Base-by-base conservation (phyloP, 164 flowering plant genomes). In the Macadamia tetraphylla region DNA sequence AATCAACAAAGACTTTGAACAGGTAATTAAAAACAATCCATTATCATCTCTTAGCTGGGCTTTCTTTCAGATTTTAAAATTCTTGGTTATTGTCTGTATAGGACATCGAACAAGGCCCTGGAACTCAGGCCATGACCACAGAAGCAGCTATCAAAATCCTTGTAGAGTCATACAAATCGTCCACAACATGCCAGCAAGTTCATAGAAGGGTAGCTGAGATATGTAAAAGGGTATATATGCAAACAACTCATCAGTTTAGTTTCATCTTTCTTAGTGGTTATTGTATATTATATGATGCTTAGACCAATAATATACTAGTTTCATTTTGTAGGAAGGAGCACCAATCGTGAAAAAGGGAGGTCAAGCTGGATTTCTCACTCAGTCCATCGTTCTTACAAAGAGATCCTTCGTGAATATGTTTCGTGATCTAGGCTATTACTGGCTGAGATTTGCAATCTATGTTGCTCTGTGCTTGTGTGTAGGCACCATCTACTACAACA, bases 1-100 rank as follows among this genome's bases (percentile, higher is more conserved):
- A 9, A 85, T 91, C 64, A 91, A 91, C 83, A 84, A 70, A 18
- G 95, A 91, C 65, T 91, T 89, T 65, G 86, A 88, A 58, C 70
- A 75, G 82, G 97, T 88, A 69, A 73, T 62, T 6, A 32, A 30
- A n/a, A 10, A 0, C 14, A 51, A 9, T 52, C 15, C 48, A 62
- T 7, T 40, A 40, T 13, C 3, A 10, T 40, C 12, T 9, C 40
- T 62, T 5, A 8, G 2, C 23, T 15, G 14, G 31, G 23, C 23
- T 40, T 18, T 3, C 40, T 23, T 40, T 40, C 5, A 8, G 9
- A 7, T 0, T 14, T 46, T 49, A 49, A 49, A 14, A 49, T 49
- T 49, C 53, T 49, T 49, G 53, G 8, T 49, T 49, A 14, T 49
- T 49, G 6, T 18, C 29, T 35, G 40, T n/a, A 15, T 53, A 82